Conservation (phyloP, 192 early-diverging fungal species). For the Coemansia sp. region DNA sequence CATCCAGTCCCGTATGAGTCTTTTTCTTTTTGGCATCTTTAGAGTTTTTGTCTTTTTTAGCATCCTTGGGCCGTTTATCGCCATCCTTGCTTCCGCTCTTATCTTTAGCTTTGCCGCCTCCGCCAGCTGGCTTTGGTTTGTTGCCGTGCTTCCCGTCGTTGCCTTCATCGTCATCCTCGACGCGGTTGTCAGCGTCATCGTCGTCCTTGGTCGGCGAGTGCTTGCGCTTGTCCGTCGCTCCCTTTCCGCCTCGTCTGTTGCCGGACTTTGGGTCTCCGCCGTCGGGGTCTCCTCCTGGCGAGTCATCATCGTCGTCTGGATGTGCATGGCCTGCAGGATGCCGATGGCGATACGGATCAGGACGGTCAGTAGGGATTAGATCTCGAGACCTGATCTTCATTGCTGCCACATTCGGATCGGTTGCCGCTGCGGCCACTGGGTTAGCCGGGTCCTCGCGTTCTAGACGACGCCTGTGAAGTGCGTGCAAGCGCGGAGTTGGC, state of each 20-base stretch:
- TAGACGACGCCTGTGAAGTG: slow-evolving; percentile 29
- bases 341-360: slow-evolving; percentile 19
- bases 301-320: slow-evolving; percentile 14
- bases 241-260: slow-evolving; percentile 13
- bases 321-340: slow-evolving; percentile 12
- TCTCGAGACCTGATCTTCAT: slow-evolving; percentile 52
- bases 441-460: slow-evolving; percentile 45
- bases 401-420: slow-evolving; percentile 51
- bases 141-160: neutral
- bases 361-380: slow-evolving; percentile 48
- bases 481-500: slow-evolving; percentile 2
- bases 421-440: slow-evolving; percentile 54
- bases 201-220: slow-evolving; percentile 17
- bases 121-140: slow-evolving; percentile 10
- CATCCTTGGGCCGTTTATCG: slow-evolving; percentile 15
- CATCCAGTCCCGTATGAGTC: slow-evolving; percentile 53
- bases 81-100: slow-evolving; percentile 22
- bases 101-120: slow-evolving; percentile 7
- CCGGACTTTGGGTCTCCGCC: slow-evolving; percentile 10
- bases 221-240: slow-evolving; percentile 4
- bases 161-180: slow-evolving; percentile 1
- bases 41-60: slow-evolving; percentile 14
- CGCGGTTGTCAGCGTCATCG: neutral
- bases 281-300: neutral
- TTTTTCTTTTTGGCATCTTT: slow-evolving; percentile 31